phyloP scores from a whole-genome alignment of 164 flowering plant species.

The Dillenia suffruticosa region DNA sequence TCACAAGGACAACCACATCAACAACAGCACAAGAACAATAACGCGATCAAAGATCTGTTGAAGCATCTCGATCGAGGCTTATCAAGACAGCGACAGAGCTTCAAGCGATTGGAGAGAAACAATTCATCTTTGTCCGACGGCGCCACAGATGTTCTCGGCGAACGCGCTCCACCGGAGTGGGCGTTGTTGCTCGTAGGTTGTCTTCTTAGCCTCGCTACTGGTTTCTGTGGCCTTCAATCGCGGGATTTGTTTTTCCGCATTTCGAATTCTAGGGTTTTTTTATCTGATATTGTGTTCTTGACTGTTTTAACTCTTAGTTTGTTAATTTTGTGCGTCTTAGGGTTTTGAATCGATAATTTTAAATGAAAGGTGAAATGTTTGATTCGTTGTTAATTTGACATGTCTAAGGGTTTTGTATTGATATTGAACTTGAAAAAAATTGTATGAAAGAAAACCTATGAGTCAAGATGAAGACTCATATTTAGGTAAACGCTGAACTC shows the following conservation, averaged over 20 bases:
- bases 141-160: slow-evolving; percentile 43
- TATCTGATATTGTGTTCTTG: background rate
- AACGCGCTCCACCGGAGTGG: slow-evolving; percentile 96
- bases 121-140: slow-evolving; percentile 2
- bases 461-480: too few species aligned
- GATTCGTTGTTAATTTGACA: background rate
- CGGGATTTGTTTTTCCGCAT: slow-evolving; percentile 42
- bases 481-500: too few species aligned
- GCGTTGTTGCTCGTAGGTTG: slow-evolving; percentile 89
- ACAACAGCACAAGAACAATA: slow-evolving; percentile 8
- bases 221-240: slow-evolving; percentile 70
- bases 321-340: background rate
- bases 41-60: slow-evolving; percentile 29
- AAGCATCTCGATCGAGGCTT: slow-evolving; percentile 44
- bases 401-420: too few species aligned
- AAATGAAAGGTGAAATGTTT: background rate
- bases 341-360: background rate
- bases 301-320: background rate
- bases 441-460: too few species aligned
- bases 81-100: slow-evolving; percentile 18
- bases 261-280: too few species aligned
- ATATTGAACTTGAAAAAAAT: too few species aligned
- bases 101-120: slow-evolving; percentile 13
- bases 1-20: slow-evolving; percentile 13
- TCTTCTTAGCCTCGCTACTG: slow-evolving; percentile 94